These are phyloP conservation scores for Citrullus amarus DNA, from an alignment of 306 rosid species.

Conservation along the genomic window DNA sequence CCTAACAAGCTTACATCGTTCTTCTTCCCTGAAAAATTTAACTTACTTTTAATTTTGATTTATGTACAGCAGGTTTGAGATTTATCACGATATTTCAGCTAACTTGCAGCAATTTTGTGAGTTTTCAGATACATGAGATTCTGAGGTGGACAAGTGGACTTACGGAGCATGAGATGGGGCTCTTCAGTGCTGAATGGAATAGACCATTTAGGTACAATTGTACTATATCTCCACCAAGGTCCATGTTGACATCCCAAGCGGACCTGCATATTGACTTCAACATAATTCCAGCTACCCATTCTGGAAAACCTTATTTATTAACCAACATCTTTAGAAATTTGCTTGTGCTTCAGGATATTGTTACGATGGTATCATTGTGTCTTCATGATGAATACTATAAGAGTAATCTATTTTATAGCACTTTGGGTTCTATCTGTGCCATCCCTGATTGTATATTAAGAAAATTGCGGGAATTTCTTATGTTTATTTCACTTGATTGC, in stretches of 20 bases:
- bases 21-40: not conserved
- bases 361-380: slow-evolving; percentile 32
- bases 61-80: slow-evolving; percentile 12
- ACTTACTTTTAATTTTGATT: not conserved
- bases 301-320: slow-evolving; percentile 46
- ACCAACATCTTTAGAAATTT: slow-evolving; percentile 41
- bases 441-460: slow-evolving; percentile 71
- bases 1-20: not conserved
- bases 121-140: slow-evolving; percentile 62
- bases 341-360: slow-evolving; percentile 59
- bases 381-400: slow-evolving; percentile 37
- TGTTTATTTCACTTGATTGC: slow-evolving; percentile 80
- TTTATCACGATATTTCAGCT: slow-evolving; percentile 17
- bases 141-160: slow-evolving; percentile 44
- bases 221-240: slow-evolving; percentile 25
- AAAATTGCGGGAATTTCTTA: slow-evolving; percentile 73
- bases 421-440: slow-evolving; percentile 63
- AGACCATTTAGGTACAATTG: slow-evolving; percentile 27
- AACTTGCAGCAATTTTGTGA: slow-evolving; percentile 23
- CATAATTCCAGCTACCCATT: slow-evolving; percentile 39
- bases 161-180: slow-evolving; percentile 56
- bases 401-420: slow-evolving; percentile 62
- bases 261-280: slow-evolving; percentile 48
- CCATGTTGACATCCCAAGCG: slow-evolving; percentile 20
- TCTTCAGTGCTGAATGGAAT: slow-evolving; percentile 35